phyloP scores from a whole-genome alignment of 1,284 basidiomycete genomes.

The Boletus semigastroideus region DNA sequence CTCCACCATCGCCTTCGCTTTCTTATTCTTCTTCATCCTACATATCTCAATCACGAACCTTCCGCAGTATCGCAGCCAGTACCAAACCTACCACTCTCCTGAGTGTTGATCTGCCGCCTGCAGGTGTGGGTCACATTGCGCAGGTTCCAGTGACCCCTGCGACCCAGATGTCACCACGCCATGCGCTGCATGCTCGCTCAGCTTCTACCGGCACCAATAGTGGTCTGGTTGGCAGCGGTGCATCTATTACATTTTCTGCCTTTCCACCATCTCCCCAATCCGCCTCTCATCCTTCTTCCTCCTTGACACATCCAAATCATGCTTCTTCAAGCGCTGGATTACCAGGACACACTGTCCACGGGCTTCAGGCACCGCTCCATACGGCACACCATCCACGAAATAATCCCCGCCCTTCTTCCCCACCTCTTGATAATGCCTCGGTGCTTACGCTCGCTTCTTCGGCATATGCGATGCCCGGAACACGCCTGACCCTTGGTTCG shows the following conservation, averaged over 20 bases:
- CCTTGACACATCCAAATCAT: conserved; percentile 36
- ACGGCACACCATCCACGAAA: conserved; percentile 91
- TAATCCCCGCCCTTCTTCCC: conserved; percentile 89
- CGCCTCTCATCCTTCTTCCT: conserved; percentile 48
- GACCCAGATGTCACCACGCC: conserved; percentile 43
- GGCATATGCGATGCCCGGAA: conserved; percentile 75
- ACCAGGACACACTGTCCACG: conserved; percentile 25
- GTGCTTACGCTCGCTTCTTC: conserved; percentile 91
- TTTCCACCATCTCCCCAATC: conserved; percentile 51
- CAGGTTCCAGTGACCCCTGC: conserved; percentile 69
- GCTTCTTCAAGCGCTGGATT: conserved; percentile 25
- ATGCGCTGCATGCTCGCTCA: conserved; percentile 56
- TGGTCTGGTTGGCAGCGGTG: conserved; percentile 43
- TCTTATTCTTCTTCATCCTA: conserved; percentile 79
- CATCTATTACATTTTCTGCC: conserved; percentile 69
- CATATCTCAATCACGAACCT: conserved; percentile 75
- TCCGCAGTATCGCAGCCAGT: conserved; percentile 80
- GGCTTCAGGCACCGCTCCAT: conserved; percentile 80
- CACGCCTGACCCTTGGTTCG: conserved; percentile 36
- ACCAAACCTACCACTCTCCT: conserved; percentile 95
- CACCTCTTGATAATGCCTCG: conserved; percentile 90
- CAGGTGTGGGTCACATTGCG: conserved; percentile 88
- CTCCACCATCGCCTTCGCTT: conserved; percentile 80
- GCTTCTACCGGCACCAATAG: conserved; percentile 52
- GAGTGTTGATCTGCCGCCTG: conserved; percentile 78